These are phyloP conservation scores for Phyllosticta citribraziliensis DNA, from an alignment of 2,329 filamentous ascomycete genomes.

Conservation along the genomic window DNA sequence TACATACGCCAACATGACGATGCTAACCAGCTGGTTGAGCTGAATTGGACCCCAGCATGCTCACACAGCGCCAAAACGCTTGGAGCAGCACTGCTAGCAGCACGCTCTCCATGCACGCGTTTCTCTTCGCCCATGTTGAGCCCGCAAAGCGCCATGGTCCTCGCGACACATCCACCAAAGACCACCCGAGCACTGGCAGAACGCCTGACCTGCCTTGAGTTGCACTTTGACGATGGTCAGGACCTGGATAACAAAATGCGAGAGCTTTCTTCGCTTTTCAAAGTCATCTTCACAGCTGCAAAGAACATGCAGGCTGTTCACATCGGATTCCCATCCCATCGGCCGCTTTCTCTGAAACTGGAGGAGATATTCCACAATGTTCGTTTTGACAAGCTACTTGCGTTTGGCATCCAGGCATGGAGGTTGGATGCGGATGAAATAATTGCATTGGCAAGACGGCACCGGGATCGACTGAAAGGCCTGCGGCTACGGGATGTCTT, in stretches of 20 bases:
- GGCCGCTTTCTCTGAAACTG: slow-evolving; percentile 47
- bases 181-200: slow-evolving; percentile 43
- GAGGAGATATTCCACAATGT: slow-evolving; percentile 54
- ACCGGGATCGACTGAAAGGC: slow-evolving; percentile 47
- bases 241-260: slow-evolving; percentile 49
- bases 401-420: slow-evolving; percentile 58
- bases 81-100: slow-evolving; percentile 46
- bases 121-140: slow-evolving; percentile 56
- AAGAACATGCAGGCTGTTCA: slow-evolving; percentile 53
- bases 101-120: slow-evolving; percentile 46
- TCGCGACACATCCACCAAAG: slow-evolving; percentile 38
- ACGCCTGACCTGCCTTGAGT: slow-evolving; percentile 51
- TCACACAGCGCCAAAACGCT: slow-evolving; percentile 51
- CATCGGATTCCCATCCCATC: slow-evolving; percentile 51
- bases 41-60: slow-evolving; percentile 54
- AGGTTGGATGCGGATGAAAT: slow-evolving; percentile 51
- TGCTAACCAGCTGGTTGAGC: slow-evolving; percentile 37
- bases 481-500: slow-evolving; percentile 52
- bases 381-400: slow-evolving; percentile 50
- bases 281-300: slow-evolving; percentile 48
- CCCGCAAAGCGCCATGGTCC: slow-evolving; percentile 45
- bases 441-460: slow-evolving; percentile 45
- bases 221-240: slow-evolving; percentile 51
- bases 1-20: slow-evolving; percentile 41
- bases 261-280: slow-evolving; percentile 48